Conservation (phyloP, 345 rosid genomes). For the Laguncularia racemosa region DNA sequence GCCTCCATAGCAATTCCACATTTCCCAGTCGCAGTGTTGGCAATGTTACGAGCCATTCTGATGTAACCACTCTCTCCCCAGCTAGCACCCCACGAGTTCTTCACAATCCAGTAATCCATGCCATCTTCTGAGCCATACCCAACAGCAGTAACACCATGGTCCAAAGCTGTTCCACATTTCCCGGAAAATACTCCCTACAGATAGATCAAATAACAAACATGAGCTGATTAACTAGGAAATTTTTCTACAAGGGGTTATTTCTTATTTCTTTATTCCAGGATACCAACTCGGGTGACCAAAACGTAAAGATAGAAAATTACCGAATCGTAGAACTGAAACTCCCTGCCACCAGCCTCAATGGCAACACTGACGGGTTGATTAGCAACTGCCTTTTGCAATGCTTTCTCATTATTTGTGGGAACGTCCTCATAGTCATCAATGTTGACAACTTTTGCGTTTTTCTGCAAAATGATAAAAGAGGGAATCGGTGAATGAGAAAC, state of each 20-base stretch:
- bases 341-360: constrained; percentile 83
- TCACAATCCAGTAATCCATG: constrained; percentile 72
- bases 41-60: constrained; percentile 58
- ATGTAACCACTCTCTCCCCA: constrained; percentile 91
- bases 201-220: background rate
- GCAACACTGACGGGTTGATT: constrained; percentile 76
- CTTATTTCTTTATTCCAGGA: too few relatives aligned
- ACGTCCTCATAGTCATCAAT: constrained; percentile 78
- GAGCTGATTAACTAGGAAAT: background rate
- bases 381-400: constrained; percentile 72
- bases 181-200: constrained; percentile 75
- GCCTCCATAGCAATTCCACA: constrained; percentile 89
- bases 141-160: constrained; percentile 88
- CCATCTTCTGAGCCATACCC: constrained; percentile 87
- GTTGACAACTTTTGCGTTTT: constrained; percentile 71
- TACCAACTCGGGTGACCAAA: too few relatives aligned
- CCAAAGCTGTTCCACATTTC: constrained; percentile 59
- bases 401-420: constrained; percentile 47
- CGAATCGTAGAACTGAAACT: constrained; percentile 68
- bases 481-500: background rate
- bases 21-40: constrained; percentile 32
- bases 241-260: background rate
- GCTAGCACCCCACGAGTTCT: constrained; percentile 71
- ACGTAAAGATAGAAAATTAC: constrained; percentile 20
- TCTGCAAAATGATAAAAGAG: constrained; percentile 31